Base-by-base conservation (phyloP, 169 alveolate species). In the Babesia caballi region DNA sequence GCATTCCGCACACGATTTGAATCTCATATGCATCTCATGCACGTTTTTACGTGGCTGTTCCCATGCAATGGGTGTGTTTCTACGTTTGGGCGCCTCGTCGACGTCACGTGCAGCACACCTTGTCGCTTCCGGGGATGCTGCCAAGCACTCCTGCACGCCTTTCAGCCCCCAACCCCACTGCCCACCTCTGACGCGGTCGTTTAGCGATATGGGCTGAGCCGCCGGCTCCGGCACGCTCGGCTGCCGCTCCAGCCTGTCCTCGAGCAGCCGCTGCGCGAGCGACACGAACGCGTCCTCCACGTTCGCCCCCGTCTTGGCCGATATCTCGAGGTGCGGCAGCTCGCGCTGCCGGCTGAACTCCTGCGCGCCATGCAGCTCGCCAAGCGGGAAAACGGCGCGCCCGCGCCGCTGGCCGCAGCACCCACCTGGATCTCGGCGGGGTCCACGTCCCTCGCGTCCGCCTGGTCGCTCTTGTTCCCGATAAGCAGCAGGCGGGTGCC, bases 401-500 rank as follows among this genome's bases (percentile, higher is more conserved):
- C 27, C 47, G 19, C 9, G 47, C 47, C 47, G 9, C 15, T 15
- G 35, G 15, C 9, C 8, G 32, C 56, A 25, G 49, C 30, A 44
- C 65, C 32, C 46, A 78, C 87, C 82, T 69, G 60, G 9, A 78
- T 77, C 33, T 78, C 87, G 32, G 49, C 32, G 7, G 58, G 32
- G n/a, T 46, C 60, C 4, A 78, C 87, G 40, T 78, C 87, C 28
- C 87, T 59, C 36, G 65, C 21, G n/a, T 67, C 61, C 28, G 58
- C 69, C 44, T 65, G 54, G 77, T 97, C 99, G 53, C 94, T 85
- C 82, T 97, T 97, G 83, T 97, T 97, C 33, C 99, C 99, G 12
- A 98, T 90, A 2, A 97, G 91, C n/a, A 97, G 83, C 68, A 93
- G 92, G 71, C 92, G 93, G 6, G 98, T 96, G 63, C 90, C 96